phyloP scores from a whole-genome alignment of 805 yeast species.

The Hanseniaspora lindneri region DNA sequence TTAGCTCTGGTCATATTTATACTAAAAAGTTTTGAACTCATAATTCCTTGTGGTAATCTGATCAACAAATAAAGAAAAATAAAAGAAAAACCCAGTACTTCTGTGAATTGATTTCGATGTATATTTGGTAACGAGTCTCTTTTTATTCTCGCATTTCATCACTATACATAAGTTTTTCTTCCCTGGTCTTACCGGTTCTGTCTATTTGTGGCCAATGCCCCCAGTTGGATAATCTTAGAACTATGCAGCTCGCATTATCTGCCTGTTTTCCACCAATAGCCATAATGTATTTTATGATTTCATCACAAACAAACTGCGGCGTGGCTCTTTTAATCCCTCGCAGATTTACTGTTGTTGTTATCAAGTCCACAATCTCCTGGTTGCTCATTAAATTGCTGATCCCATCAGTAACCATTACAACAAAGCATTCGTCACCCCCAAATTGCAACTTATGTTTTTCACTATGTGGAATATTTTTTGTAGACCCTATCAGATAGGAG shows the following conservation, averaged over 20 bases:
- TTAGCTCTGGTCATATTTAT: too few species aligned
- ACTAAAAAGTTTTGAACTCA: too few species aligned
- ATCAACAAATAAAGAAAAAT: too few species aligned
- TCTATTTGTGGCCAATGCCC: conserved; percentile 82
- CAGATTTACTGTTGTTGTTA: conserved; percentile 50
- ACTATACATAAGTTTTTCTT: conserved; percentile 40
- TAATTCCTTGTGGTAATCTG: too few species aligned
- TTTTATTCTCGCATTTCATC: conserved; percentile 15
- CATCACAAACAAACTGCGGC: conserved; percentile 77
- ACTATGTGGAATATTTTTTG: conserved; percentile 32
- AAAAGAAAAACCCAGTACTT: not conserved
- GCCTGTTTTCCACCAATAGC: conserved; percentile 65
- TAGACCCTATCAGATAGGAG: conserved; percentile 57
- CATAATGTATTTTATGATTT: conserved; percentile 70
- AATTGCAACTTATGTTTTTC: conserved; percentile 31
- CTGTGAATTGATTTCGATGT: too few species aligned
- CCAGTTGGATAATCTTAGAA: conserved; percentile 78
- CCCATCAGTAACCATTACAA: conserved; percentile 80
- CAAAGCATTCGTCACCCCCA: conserved; percentile 80
- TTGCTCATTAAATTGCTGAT: conserved; percentile 69
- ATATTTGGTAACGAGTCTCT: too few species aligned
- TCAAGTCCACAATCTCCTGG: conserved; percentile 82
- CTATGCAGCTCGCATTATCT: conserved; percentile 90
- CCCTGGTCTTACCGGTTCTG: conserved; percentile 72
- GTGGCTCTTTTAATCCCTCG: conserved; percentile 60